These are phyloP conservation scores for Erucastrum elatum DNA, from an alignment of 345 rosid species.

Conservation along the genomic window DNA sequence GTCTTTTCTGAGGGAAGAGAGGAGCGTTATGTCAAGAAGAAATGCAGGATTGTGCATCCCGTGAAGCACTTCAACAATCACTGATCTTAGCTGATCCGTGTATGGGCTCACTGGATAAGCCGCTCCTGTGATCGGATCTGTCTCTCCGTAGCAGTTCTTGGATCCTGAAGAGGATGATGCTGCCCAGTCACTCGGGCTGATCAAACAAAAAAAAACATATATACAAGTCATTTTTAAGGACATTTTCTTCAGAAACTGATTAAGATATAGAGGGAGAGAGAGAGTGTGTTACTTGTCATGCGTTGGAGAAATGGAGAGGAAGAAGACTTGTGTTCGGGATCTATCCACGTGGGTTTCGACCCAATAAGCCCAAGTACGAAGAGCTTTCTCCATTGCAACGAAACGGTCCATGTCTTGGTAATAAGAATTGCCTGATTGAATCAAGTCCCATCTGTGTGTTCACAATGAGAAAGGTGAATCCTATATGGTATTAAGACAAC, in stretches of 20 bases:
- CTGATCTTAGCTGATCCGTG: conserved; percentile 71
- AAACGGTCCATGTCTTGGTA: conserved; percentile 91
- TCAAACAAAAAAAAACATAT: neutral
- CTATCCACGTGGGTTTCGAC: conserved; percentile 66
- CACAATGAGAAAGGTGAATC: too few species aligned
- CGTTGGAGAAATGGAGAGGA: conserved; percentile 88
- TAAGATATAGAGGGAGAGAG: too few species aligned
- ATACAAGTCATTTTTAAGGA: too few species aligned
- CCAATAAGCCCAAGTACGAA: conserved; percentile 91
- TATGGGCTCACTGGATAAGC: conserved; percentile 59
- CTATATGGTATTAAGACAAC: neutral
- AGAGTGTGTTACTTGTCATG: conserved; percentile 66
- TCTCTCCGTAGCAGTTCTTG: conserved; percentile 87
- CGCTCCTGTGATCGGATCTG: conserved; percentile 54
- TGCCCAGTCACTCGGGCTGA: conserved; percentile 84
- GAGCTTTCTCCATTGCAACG: conserved; percentile 79
- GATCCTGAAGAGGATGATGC: conserved; percentile 43
- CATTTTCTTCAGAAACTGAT: too few species aligned
- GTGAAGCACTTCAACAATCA: conserved; percentile 59
- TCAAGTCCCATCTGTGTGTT: conserved; percentile 90
- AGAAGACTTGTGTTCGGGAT: conserved; percentile 61
- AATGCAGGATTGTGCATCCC: conserved; percentile 65
- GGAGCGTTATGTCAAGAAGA: conserved; percentile 81
- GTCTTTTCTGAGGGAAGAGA: conserved; percentile 84
- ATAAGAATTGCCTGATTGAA: conserved; percentile 65